Evolutionary conservation across 73 alveolate genomes (phyloP).

Genomic region (Paramecium primaurelia): DNA sequence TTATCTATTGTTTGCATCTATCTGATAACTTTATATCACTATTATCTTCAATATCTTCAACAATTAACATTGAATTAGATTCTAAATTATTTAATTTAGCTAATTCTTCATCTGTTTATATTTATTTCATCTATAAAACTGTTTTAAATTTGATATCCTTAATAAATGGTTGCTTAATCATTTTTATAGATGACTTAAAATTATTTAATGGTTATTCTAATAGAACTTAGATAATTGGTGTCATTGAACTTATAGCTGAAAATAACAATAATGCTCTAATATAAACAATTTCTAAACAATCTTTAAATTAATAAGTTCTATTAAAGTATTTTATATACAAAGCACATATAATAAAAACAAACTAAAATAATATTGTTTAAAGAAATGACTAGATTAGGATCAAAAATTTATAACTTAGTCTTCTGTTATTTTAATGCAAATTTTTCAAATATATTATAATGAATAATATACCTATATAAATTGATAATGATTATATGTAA

Average conservation of each 20-base stretch:
- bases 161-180: neutral
- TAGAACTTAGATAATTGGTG: slow-evolving; percentile 6
- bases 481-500: neutral
- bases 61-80: neutral
- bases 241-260: slow-evolving; percentile 39
- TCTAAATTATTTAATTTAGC: neutral
- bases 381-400: neutral
- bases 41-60: neutral
- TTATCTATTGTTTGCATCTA: neutral
- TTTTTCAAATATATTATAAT: neutral
- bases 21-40: neutral
- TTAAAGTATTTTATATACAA: neutral
- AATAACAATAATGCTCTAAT: neutral
- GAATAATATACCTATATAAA: neutral
- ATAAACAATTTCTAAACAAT: neutral
- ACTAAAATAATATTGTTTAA: neutral
- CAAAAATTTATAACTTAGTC: neutral
- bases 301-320: neutral
- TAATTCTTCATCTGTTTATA: neutral
- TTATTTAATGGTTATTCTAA: neutral
- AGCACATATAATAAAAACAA: neutral
- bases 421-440: neutral
- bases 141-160: slow-evolving; percentile 27
- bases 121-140: neutral
- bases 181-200: neutral